Evolutionary conservation across 495 filamentous ascomycete species (phyloP), one percentile per base, ranked within the genome.

Genomic region (Talaromyces proteolyticus): DNA sequence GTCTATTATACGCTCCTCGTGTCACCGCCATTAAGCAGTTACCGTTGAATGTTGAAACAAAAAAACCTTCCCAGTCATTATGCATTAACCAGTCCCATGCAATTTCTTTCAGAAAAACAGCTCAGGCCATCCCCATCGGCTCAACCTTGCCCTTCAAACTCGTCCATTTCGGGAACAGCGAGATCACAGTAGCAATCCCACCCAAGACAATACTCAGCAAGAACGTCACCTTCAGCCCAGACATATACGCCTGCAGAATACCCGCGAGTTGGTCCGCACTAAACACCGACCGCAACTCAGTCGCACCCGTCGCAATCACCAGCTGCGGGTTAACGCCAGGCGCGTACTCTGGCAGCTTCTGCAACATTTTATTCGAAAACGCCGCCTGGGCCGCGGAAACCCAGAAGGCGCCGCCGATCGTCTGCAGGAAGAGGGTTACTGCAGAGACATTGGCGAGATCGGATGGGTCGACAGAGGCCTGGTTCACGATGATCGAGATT

Each of bases 221-320:
- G 34, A 64, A 68, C 7, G 72, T 59, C 7, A 64, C 63, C 56
- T 74, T 75, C 46, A 87, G 52, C 6, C 79, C 81, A 1, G 50
- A 57, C 76, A 82, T 81, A 61, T 87, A 87, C 5, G 76, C 78
- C 2, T 56, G 34, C 19, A 86, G 41, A 16, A 87, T 68, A 3
- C 69, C 75, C 0, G 67, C 63, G 3, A 88, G 20, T 29, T 73
- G 46, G 3, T 57, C 42, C 0, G 66, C 26, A 7, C 49, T 49
- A 53, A 85, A 78, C 0, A 73, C 66, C 6, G 62, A 50, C 3
- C 70, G 69, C 3, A 86, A 47, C 24, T 77, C 60, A 0, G 75
- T 70, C 0, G 80, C 81, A 6, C 82, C 80, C 2, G 73, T 74
- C 5, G 44, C 53, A 10, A 80, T 50, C 4, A 81, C 67, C 0